phyloP scores from a whole-genome alignment of 805 yeast species.

The Saccharomyces paradoxus region DNA sequence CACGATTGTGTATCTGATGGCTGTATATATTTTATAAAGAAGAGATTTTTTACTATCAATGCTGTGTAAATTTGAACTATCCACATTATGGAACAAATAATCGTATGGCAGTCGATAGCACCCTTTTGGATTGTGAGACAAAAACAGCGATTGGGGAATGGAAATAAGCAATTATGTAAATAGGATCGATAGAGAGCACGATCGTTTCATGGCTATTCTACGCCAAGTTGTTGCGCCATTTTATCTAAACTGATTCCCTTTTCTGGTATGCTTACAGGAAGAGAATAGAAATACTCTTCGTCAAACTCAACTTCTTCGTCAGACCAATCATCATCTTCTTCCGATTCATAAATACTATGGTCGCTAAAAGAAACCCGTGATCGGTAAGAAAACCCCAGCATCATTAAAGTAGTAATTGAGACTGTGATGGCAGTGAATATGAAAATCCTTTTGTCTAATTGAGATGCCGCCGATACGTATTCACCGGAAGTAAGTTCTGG shows the following conservation, averaged over 20 bases:
- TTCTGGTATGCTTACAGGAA: slow-evolving; percentile 5
- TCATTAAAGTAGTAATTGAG: slow-evolving; percentile 4
- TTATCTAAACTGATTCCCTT: slow-evolving; percentile 1
- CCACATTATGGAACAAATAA: not conserved
- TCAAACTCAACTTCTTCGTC: slow-evolving; percentile 6
- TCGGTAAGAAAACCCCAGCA: slow-evolving; percentile 6
- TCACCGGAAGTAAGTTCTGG: not conserved
- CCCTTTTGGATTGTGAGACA: not conserved
- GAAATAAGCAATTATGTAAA: not conserved
- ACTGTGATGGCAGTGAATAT: slow-evolving; percentile 3
- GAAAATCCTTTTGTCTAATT: slow-evolving; percentile 3
- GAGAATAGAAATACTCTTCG: slow-evolving; percentile 4
- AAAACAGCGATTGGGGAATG: not conserved
- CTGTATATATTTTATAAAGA: too few species aligned
- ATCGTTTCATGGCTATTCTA: not conserved
- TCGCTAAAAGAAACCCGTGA: slow-evolving; percentile 1
- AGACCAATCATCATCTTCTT: slow-evolving; percentile 5
- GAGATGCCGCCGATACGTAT: slow-evolving; percentile 8
- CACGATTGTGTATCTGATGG: not conserved
- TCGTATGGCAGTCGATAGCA: not conserved
- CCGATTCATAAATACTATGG: not conserved
- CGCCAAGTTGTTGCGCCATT: slow-evolving; percentile 1
- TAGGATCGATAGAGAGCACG: not conserved
- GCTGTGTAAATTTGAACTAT: not conserved
- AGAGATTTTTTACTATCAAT: too few species aligned